Evolutionary conservation across 345 rosid species (phyloP).

Genomic region (Syzygium aqueum): DNA sequence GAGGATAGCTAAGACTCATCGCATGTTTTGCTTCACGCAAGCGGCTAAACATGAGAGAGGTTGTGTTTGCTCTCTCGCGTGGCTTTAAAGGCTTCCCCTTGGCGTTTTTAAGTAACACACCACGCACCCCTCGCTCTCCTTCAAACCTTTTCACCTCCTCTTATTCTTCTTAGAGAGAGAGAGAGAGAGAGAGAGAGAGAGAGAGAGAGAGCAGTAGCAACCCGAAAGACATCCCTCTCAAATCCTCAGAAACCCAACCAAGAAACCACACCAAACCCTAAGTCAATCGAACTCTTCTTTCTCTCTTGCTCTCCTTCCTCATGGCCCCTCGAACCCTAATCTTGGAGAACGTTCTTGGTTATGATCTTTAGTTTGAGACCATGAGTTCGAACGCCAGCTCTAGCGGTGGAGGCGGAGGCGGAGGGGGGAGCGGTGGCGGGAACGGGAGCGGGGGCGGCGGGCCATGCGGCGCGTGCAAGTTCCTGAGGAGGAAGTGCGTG

Average conservation of each 20-base stretch:
- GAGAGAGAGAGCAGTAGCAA: not conserved
- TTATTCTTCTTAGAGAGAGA: not conserved
- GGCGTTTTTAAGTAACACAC: conserved; percentile 14
- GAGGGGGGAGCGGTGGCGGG: not conserved
- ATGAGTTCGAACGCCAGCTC: conserved; percentile 51
- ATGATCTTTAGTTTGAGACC: not conserved
- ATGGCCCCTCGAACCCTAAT: conserved; percentile 11
- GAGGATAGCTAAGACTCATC: conserved; percentile 43
- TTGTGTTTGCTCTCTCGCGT: conserved; percentile 68
- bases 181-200: conserved; percentile 8
- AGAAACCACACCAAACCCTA: conserved; percentile 8
- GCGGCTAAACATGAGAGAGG: conserved; percentile 49
- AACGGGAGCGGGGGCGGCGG: conserved; percentile 13
- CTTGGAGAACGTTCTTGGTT: not conserved
- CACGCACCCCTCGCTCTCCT: not conserved
- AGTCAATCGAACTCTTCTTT: conserved; percentile 5
- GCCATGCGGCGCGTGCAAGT: conserved; percentile 92
- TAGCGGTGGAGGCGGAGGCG: not conserved
- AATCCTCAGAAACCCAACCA: not conserved
- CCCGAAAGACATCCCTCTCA: not conserved
- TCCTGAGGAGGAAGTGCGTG: conserved; percentile 71
- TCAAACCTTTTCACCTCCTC: not conserved
- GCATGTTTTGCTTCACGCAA: conserved; percentile 99
- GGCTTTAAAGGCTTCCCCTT: conserved; percentile 76
- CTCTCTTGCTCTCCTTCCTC: not conserved